Evolutionary conservation across 169 alveolate species (phyloP).

Genomic region (Ichthyophthirius multifiliis): DNA sequence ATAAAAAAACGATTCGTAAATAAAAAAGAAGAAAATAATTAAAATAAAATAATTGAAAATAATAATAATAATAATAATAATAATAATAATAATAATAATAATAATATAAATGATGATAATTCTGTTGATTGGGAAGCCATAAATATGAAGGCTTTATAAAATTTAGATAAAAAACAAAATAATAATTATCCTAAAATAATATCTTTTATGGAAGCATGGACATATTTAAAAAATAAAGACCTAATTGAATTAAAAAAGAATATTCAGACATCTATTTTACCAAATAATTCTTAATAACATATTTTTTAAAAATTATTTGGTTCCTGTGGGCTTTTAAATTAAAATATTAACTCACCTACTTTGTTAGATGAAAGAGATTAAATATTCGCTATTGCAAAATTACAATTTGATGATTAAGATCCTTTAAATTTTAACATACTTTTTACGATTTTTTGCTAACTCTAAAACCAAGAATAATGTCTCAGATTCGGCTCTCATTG

Average conservation of each 20-base stretch:
- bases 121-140: not conserved
- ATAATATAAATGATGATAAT: conserved; percentile 15
- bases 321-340: conserved; percentile 8
- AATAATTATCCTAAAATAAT: not conserved
- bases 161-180: not conserved
- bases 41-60: not conserved
- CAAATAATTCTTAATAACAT: not conserved
- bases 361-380: conserved; percentile 20
- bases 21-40: not conserved
- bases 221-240: not conserved
- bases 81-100: not conserved
- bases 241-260: not conserved
- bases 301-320: conserved; percentile 24
- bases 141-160: not conserved
- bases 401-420: conserved; percentile 21
- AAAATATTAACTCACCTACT: not conserved
- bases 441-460: conserved; percentile 13
- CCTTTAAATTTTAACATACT: conserved; percentile 17
- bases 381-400: not conserved
- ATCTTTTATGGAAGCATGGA: not conserved
- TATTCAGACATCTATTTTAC: not conserved
- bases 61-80: not conserved
- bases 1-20: not conserved
- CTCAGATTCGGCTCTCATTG: conserved; percentile 45
- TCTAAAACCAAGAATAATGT: conserved; percentile 20